phyloP scores from a whole-genome alignment of 257 asterid genomes.

The Coffea canephora region DNA sequence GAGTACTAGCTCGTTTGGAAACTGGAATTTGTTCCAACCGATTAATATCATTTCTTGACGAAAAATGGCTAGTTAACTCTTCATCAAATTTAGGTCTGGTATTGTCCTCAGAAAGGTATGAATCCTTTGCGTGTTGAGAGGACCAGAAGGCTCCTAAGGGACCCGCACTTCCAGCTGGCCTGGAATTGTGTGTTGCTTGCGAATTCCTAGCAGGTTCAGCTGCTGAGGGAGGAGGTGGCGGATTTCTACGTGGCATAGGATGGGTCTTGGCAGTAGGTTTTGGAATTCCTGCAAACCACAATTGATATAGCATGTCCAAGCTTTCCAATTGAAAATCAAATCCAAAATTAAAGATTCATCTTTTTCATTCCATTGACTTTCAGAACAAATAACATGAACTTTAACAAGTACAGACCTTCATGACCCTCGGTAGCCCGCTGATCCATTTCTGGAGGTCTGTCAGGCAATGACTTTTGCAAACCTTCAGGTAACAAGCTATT shows the following conservation, averaged over 20 bases:
- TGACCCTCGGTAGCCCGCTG: slow-evolving; percentile 50
- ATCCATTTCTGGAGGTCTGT: slow-evolving; percentile 68
- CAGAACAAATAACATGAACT: neutral
- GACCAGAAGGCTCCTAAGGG: slow-evolving; percentile 91
- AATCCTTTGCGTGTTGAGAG: slow-evolving; percentile 72
- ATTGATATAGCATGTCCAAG: slow-evolving; percentile 10
- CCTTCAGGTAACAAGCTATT: slow-evolving; percentile 76
- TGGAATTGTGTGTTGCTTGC: slow-evolving; percentile 43
- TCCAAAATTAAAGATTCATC: neutral
- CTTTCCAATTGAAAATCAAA: neutral
- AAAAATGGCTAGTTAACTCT: slow-evolving; percentile 35
- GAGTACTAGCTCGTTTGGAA: slow-evolving; percentile 25
- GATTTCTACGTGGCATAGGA: slow-evolving; percentile 85
- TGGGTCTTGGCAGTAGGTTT: slow-evolving; percentile 63
- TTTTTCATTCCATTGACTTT: neutral
- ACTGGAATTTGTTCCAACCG: slow-evolving; percentile 25
- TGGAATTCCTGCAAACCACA: slow-evolving; percentile 52
- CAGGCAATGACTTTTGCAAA: slow-evolving; percentile 80
- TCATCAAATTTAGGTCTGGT: slow-evolving; percentile 60
- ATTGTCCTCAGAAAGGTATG: slow-evolving; percentile 49
- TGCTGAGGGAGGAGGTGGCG: slow-evolving; percentile 82
- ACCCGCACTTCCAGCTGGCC: slow-evolving; percentile 43
- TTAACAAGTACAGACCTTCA: slow-evolving; percentile 46
- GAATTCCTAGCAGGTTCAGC: slow-evolving; percentile 51
- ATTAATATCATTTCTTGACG: slow-evolving; percentile 44